Base-by-base conservation (phyloP, 306 rosid species). In the Spatholobus suberectus region DNA sequence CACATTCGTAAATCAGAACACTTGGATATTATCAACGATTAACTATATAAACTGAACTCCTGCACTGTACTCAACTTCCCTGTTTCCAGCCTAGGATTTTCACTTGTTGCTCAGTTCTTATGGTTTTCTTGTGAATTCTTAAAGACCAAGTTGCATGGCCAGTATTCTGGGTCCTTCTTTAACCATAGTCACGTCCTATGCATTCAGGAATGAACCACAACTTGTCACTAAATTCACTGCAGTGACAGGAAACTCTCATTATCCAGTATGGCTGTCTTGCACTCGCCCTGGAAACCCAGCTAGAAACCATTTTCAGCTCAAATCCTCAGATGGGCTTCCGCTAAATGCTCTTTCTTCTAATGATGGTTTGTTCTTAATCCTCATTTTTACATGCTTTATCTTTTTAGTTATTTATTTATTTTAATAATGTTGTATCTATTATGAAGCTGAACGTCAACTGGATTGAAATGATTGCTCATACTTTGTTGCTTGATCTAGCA, bases 281-380 rank as follows among this genome's bases (percentile, higher is more conserved):
- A 73, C 83, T 86, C 80, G 57, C 17, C 77, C 63, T 1, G 75
- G 83, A 89, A 89, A 59, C 38, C 57, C 11, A 1, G 83, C 87
- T 26, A 79, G 87, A 62, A 81, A 81, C 37, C 89, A 77, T 73
- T 91, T 91, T 75, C 89, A 81, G 88, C 93, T 95, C 58, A 93
- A 85, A 81, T 91, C 95, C 63, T 92, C 97, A 82, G 93, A 95
- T 90, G 97, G 93, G 86, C 88, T 87, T 75, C 92, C 91, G 0
- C 86, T 86, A 47, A 77, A 93, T 85, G 94, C 92, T 62, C 77
- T 91, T 86, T 87, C 94, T 78, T 84, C 85, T 65, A 86, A 86
- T 58, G 98, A 90, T 55, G 98, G 98, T 93, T 70, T 41, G 93
- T 86, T 63, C 65, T 83, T 79, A 27, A 15, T 62, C 71, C 20